Base-by-base conservation (phyloP, 495 filamentous ascomycete genomes). In the Penicillium verhagenii region DNA sequence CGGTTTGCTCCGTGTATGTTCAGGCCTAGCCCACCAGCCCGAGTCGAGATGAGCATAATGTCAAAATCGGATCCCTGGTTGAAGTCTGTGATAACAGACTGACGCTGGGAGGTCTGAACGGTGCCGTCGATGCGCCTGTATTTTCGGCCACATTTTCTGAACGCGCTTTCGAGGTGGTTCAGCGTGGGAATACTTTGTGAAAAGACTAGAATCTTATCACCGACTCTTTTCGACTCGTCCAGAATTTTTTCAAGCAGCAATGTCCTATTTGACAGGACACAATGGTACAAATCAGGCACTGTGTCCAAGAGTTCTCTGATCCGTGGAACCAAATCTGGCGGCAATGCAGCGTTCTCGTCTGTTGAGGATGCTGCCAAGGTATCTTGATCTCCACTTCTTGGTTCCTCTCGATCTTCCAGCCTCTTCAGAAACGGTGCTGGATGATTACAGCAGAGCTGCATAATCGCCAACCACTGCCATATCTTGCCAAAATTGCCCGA, bases 1-100 rank as follows among this genome's bases (percentile, higher is more conserved):
- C 93, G 82, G 67, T 96, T 97, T 0, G 93, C 93, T 4, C 88
- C 87, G 33, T 73, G 76, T 26, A 97, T 84, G 59, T 97, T 97
- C 52, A 97, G 70, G 0, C 92, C 92, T 0, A 90, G 64, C 1
- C 90, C 91, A 14, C 92, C 92, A 18, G 92, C 89, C 50, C 66
- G 80, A 2, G 92, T 96, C 0, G 91, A 96, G 24, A 96, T 89
- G 3, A 96, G 75, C 58, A 88, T 91, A 1, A 96, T 71, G 52
- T 79, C 55, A 13, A 65, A 62, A 6, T 73, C 65, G n/a, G 52
- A 52, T 0, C 57, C 53, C 0, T 18, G 24, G 58, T 92, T 92
- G 77, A 96, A 96, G 0, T 65, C 58, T 55, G 88, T 90, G 3
- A 82, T 79, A 0, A 78, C 63, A 0, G 53, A 54, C 63, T 91